phyloP scores from a whole-genome alignment of 768 basidiomycete species.

The Lentinula boryana region DNA sequence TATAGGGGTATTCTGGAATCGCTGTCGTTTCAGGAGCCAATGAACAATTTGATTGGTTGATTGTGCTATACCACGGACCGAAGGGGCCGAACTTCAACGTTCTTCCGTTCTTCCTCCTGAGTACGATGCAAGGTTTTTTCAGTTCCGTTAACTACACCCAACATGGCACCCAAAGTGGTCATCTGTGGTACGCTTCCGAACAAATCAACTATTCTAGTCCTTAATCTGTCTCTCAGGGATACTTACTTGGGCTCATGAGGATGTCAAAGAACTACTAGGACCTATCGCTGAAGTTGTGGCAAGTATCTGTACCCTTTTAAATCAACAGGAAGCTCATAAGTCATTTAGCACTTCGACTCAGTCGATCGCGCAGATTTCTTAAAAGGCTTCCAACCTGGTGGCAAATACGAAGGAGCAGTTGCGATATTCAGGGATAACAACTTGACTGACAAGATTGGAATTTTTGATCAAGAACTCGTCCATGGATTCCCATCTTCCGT shows the following conservation, averaged over 20 bases:
- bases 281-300: conserved; percentile 74
- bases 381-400: conserved; percentile 51
- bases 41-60: neutral
- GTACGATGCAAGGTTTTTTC: neutral
- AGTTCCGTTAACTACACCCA: neutral
- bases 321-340: neutral
- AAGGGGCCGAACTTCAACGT: neutral
- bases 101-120: neutral
- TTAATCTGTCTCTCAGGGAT: conserved; percentile 34
- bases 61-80: neutral
- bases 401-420: conserved; percentile 67
- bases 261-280: conserved; percentile 58
- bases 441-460: conserved; percentile 59
- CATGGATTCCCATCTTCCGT: conserved; percentile 57
- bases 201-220: neutral
- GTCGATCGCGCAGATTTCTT: conserved; percentile 65
- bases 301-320: conserved; percentile 23
- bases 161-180: conserved; percentile 8
- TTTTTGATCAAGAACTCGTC: conserved; percentile 78
- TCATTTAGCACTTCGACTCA: conserved; percentile 49
- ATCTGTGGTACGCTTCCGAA: conserved; percentile 6
- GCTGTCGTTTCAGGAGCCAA: no score
- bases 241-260: conserved; percentile 78
- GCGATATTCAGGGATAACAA: conserved; percentile 78
- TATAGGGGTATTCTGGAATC: no score